Base-by-base conservation (phyloP, 139 green algal genomes). In the Chlorella sorokiniana region DNA sequence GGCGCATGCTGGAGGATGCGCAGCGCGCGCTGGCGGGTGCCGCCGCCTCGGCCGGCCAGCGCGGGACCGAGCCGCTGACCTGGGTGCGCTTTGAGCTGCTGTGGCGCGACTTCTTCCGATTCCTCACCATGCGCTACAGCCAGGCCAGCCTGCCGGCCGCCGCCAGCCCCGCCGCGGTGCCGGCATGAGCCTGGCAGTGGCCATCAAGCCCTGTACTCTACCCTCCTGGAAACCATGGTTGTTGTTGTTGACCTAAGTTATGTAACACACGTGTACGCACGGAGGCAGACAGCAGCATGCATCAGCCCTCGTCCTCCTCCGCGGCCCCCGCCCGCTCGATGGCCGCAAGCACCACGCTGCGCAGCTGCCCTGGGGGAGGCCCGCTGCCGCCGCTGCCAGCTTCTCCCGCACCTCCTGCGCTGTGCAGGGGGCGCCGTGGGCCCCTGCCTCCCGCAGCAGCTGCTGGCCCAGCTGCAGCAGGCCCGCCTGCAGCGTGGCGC, bases 31-130 rank as follows among this genome's bases (percentile, higher is more conserved):
- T 84, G 81, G 27, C 29, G 8, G n/a, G 38, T 2, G 35, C 78
- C 7, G 40, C 37, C 0, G 33, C 33, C 14, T 11, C 71, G 20
- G 52, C 48, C 14, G 20, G 48, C 11, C 54, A 14, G 59, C 29
- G 38, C 75, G 61, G 75, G 40, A 27, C 9, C 56, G 18, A 59
- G 52, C 62, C 76, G 31, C 76, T 93, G 22, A 70, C 75, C 52
- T 97, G 93, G 93, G 77, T 96, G 22, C 72, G 95, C 40, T 97
- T 93, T 75, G 93, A 96, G 89, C 88, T 96, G 69, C 83, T 96
- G 72, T 96, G 92, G 93, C 74, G 93, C 8, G 93, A 96, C 78
- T 96, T 97, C 67, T 97, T 97, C 88, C 63, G 88, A 23, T 88
- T 91, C 41, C 77, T 93, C 11, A 91, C 69, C n/a, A 87, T 90